phyloP scores from a whole-genome alignment of 1,139 yeast species.

The Pichiaceae sp. region DNA sequence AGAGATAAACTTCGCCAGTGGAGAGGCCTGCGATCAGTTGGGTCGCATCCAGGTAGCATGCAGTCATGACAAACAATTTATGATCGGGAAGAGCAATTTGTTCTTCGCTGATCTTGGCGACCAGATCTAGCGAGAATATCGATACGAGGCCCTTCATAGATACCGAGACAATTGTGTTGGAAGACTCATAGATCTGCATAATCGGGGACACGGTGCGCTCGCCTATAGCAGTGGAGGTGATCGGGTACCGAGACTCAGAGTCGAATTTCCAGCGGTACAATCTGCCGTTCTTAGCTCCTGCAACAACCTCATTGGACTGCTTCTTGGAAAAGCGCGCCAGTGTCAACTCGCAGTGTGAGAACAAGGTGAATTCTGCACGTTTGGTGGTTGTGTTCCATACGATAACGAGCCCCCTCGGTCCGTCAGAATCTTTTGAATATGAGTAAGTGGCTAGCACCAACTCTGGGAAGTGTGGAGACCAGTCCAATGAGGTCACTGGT shows the following conservation, averaged over 20 bases:
- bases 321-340: slow-evolving; percentile 15
- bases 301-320: slow-evolving; percentile 16
- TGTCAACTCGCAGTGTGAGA: slow-evolving; percentile 25
- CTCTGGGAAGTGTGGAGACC: slow-evolving; percentile 27
- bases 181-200: slow-evolving; percentile 8
- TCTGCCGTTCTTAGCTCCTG: slow-evolving; percentile 19
- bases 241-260: slow-evolving; percentile 17
- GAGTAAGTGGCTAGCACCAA: slow-evolving; percentile 28
- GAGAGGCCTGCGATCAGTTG: slow-evolving; percentile 13
- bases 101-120: slow-evolving; percentile 7
- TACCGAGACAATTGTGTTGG: slow-evolving; percentile 8
- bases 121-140: slow-evolving; percentile 10
- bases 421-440: slow-evolving; percentile 1
- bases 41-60: slow-evolving; percentile 11
- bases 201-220: slow-evolving; percentile 9
- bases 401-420: slow-evolving; percentile 1
- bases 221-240: slow-evolving; percentile 7
- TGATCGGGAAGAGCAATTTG: slow-evolving; percentile 3
- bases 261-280: slow-evolving; percentile 18
- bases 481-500: slow-evolving; percentile 23
- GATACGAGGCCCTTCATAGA: slow-evolving; percentile 7
- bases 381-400: slow-evolving; percentile 4
- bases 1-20: slow-evolving; percentile 10
- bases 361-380: slow-evolving; percentile 25
- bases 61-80: slow-evolving; percentile 7